Evolutionary conservation across 345 rosid species (phyloP), one percentile per base, ranked within the genome.

Genomic region (Euclidium syriacum): DNA sequence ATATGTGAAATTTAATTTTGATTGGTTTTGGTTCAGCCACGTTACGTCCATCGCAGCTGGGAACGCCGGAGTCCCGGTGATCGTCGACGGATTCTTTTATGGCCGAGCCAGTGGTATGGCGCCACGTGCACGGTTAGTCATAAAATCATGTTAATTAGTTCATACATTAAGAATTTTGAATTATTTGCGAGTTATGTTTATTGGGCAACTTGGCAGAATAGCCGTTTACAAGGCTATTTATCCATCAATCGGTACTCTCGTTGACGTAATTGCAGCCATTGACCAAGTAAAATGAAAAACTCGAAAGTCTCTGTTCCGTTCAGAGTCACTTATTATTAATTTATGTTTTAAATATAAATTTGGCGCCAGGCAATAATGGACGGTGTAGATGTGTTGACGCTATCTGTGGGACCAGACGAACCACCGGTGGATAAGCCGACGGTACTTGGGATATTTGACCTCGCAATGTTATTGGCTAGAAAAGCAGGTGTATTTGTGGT

Each of bases 51-150:
- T 64, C 10, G 95, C 95, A 6, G 94, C 96, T 15, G 98, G 98
- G 19, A 89, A 89, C 48, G 61, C 75, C 4, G 84, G 84, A 40
- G 84, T 89, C 58, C 94, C 96, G 23, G 96, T 92, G 64, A 63
- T 75, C 35, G 81, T 78, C 24, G 77, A 85, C 66, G 89, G 92
- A 32, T 85, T 78, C 79, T 62, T 65, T 27, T 85, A 89, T 1
- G 98, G 96, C 2, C 72, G 65, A 61, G 87, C 95, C 32, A 83
- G 87, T 22, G 98, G 96, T 56, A 85, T 86, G 86, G 96, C 94
- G 0, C 98, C 98, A 12, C 75, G 82, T 9, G 88, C 98, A 35
- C 76, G 95, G 98, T 91, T 56, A 1, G 64, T 71, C 49, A 51
- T 3, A 14, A 39, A 30, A 32, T 43, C 43, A 46, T 7, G 36